phyloP scores from a whole-genome alignment of 257 asterid genomes.

The Leptodermis oblonga region DNA sequence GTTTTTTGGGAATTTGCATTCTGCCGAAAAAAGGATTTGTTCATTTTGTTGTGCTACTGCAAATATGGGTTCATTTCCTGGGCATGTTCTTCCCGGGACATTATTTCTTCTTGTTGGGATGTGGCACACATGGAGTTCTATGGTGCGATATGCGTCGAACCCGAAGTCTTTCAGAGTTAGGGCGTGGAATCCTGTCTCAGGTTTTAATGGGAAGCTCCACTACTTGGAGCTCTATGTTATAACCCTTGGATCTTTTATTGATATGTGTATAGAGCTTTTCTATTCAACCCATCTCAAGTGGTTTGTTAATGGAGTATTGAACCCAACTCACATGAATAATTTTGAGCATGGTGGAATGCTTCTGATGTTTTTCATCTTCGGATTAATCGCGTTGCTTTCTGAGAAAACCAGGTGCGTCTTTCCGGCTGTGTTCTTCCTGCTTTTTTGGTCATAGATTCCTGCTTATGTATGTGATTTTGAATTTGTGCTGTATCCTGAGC shows the following conservation, averaged over 20 bases:
- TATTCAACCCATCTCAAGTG: constrained; percentile 85
- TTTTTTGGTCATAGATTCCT: not conserved
- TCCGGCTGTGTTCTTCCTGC: constrained; percentile 16
- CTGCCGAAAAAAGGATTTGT: not conserved
- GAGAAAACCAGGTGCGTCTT: constrained; percentile 73
- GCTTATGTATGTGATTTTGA: not conserved
- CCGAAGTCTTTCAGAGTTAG: constrained; percentile 71
- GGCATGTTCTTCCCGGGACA: constrained; percentile 95
- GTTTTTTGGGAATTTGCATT: constrained; percentile 6
- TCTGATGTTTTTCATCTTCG: constrained; percentile 89
- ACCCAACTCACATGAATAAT: constrained; percentile 87
- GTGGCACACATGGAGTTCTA: constrained; percentile 87
- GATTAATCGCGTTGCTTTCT: constrained; percentile 59
- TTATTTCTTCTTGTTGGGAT: constrained; percentile 73
- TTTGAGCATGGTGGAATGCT: constrained; percentile 98
- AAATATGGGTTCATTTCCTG: constrained; percentile 85
- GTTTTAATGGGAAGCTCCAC: constrained; percentile 63
- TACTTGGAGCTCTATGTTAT: constrained; percentile 90
- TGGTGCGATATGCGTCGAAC: constrained; percentile 56
- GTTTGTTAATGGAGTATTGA: constrained; percentile 70
- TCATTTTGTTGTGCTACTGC: constrained; percentile 4
- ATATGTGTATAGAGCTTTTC: constrained; percentile 82
- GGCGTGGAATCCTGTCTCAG: constrained; percentile 90
- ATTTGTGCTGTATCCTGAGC: not conserved
- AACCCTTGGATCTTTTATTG: constrained; percentile 71